Conservation (phyloP, 768 basidiomycete genomes). For the Porphyrellus cyaneotinctus region DNA sequence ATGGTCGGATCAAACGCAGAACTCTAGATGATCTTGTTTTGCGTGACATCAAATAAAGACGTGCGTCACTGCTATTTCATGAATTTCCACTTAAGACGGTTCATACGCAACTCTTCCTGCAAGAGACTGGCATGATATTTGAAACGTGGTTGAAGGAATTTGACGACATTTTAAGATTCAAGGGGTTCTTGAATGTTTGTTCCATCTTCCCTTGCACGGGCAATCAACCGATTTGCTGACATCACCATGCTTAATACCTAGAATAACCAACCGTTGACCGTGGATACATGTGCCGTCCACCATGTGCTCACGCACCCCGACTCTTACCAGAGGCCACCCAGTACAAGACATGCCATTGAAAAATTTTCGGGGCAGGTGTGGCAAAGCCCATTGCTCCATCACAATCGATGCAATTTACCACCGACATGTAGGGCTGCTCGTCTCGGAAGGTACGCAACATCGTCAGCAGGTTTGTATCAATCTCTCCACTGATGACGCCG, state of each 20-base stretch:
- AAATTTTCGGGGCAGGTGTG: constrained; percentile 40
- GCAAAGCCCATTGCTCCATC: background rate
- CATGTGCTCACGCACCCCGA: constrained; percentile 58
- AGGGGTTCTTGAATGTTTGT: constrained; percentile 40
- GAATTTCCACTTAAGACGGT: too few species aligned
- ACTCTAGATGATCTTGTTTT: too few species aligned
- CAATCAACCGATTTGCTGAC: background rate
- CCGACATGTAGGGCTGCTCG: constrained; percentile 38
- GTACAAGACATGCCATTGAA: constrained; percentile 34
- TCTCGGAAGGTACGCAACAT: constrained; percentile 38
- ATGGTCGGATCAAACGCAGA: too few species aligned
- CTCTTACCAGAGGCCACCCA: constrained; percentile 53
- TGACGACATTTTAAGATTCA: constrained; percentile 44
- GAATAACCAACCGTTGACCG: constrained; percentile 45
- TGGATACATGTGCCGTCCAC: constrained; percentile 58
- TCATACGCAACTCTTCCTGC: too few species aligned
- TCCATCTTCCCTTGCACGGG: too few species aligned
- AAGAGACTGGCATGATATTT: constrained; percentile 32
- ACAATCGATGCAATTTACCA: background rate
- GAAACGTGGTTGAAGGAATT: constrained; percentile 47
- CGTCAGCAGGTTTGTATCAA: too few species aligned
- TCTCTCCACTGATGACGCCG: background rate
- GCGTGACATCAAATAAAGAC: too few species aligned
- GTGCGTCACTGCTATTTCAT: too few species aligned
- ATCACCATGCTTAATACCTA: constrained; percentile 5